A percentile compares a stretch with the other conserved stretches of the same genome.
Conservation (phyloP, 306 rosid genomes). For the Citrullus amarus region DNA sequence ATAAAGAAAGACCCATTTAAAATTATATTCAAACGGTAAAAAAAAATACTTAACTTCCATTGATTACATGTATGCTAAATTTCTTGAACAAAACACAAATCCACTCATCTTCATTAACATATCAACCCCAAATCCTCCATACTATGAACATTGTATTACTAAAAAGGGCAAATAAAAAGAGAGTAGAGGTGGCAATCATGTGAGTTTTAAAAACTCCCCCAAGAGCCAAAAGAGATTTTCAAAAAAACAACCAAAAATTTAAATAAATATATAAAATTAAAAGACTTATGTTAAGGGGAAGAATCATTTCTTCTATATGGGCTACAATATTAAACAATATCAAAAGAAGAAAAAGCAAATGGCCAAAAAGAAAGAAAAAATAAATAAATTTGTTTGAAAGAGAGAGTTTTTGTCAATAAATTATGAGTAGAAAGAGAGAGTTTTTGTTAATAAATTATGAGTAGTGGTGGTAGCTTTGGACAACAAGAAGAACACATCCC, state of each 20-base stretch:
- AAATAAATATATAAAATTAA: no score
- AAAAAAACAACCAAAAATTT: no score
- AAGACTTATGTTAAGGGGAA: neutral
- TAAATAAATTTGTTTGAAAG: neutral
- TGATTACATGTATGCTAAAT: neutral
- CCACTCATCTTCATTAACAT: neutral
- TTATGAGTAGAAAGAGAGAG: neutral
- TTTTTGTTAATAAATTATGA: neutral
- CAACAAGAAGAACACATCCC: constrained; percentile 37
- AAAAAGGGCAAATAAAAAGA: neutral
- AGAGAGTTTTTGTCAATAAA: no score
- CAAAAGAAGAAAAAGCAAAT: neutral
- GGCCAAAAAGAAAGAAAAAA: neutral
- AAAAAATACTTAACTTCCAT: no score
- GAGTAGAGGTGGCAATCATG: constrained; percentile 1
- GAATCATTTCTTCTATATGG: constrained; percentile 4
- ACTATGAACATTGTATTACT: neutral
- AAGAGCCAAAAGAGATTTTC: neutral
- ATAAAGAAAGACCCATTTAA: no score
- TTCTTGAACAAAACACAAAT: neutral
- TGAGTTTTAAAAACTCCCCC: neutral
- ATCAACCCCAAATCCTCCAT: neutral
- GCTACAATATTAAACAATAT: constrained; percentile 8
- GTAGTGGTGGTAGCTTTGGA: neutral
- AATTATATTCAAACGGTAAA: no score